Percentiles rank a stretch among this genome's conserved stretches.
Evolutionary conservation across 1,284 basidiomycete species (phyloP).

Genomic region (Wolfiporia cocos): DNA sequence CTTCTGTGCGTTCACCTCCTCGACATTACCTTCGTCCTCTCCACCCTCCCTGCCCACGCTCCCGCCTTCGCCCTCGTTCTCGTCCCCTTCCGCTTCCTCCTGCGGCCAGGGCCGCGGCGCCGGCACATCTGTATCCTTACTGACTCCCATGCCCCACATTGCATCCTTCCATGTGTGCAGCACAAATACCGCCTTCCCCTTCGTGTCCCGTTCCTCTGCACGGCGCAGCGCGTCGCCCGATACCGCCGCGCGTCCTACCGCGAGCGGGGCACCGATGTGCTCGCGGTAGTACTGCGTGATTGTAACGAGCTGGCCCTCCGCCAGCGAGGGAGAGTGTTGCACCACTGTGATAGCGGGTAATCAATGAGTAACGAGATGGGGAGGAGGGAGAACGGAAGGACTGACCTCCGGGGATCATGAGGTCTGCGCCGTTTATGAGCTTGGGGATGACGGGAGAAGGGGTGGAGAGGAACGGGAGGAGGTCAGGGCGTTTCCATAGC

Average conservation of each 20-base stretch:
- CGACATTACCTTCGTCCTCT: background rate
- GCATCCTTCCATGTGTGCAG: conserved; percentile 68
- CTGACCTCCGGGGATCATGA: conserved; percentile 77
- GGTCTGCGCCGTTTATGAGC: conserved; percentile 65
- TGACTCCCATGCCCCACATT: conserved; percentile 64
- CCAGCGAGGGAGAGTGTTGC: conserved; percentile 37
- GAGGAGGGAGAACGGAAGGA: conserved; percentile 8
- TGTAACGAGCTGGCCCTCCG: conserved; percentile 48
- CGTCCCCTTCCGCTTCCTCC: too few relatives aligned
- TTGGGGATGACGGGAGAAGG: conserved; percentile 59
- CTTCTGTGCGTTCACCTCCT: conserved; percentile 11
- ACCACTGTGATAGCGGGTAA: conserved; percentile 39
- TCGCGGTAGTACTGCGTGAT: conserved; percentile 44
- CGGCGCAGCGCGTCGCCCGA: conserved; percentile 35
- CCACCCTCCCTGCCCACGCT: background rate
- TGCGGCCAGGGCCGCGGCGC: too few relatives aligned
- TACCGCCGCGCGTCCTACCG: conserved; percentile 65
- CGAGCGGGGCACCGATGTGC: conserved; percentile 47
- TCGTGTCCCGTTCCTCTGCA: conserved; percentile 36
- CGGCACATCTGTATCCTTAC: conserved; percentile 50
- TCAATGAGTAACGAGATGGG: conserved; percentile 3
- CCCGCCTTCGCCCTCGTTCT: background rate
- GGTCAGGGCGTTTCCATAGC: conserved; percentile 61
- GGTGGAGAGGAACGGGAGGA: conserved; percentile 63
- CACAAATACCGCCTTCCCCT: conserved; percentile 71